Base-by-base conservation (phyloP, 1,284 basidiomycete species). In the Neolentinus lepideus region DNA sequence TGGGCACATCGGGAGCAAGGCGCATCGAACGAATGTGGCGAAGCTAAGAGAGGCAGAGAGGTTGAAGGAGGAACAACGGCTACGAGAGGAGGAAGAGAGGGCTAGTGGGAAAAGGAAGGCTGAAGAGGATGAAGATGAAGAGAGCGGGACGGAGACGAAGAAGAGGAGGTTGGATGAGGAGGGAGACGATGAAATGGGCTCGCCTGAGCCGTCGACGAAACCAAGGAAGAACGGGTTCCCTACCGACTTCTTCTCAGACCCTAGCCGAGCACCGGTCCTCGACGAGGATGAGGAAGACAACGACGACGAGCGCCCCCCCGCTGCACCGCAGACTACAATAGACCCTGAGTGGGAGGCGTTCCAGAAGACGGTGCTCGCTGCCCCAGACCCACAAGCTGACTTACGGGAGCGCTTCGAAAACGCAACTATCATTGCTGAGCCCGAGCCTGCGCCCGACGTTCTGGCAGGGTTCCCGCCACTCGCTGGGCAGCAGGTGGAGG, bases 1-100 rank as follows among this genome's bases (percentile, higher is more conserved):
- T 57, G 88, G 89, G 14, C 89, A 92, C 67, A 66, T 92, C n/a
- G 88, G 85, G 10, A 89, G 83, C 72, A 92, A 90, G 70, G 71
- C 69, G 2, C 90, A 90, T 66, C 82, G 85, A 52, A 83, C 75
- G 35, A 84, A 79, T 62, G 82, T 83, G 8, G 73, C 75, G 11
- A 77, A 78, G 25, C 61, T 82, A 48, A 80, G 83, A 60, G 77
- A 82, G 62, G 78, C 84, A 60, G 80, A 83, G 60, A 64, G 59
- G 26, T 69, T 67, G 57, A 73, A 71, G 63, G 67, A 68, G 60
- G 60, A 68, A 55, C 68, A 69, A 54, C 65, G 27, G 56, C 58
- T 54, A 57, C 61, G 54, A 59, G 66, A 67, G 63, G 69, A 67
- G 60, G 63, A 53, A 59, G 61, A 56, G 62, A 52, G 29, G 29